These are phyloP conservation scores for Colletotrichum sp. DNA, from an alignment of 2,329 filamentous ascomycete genomes.

Conservation along the genomic window DNA sequence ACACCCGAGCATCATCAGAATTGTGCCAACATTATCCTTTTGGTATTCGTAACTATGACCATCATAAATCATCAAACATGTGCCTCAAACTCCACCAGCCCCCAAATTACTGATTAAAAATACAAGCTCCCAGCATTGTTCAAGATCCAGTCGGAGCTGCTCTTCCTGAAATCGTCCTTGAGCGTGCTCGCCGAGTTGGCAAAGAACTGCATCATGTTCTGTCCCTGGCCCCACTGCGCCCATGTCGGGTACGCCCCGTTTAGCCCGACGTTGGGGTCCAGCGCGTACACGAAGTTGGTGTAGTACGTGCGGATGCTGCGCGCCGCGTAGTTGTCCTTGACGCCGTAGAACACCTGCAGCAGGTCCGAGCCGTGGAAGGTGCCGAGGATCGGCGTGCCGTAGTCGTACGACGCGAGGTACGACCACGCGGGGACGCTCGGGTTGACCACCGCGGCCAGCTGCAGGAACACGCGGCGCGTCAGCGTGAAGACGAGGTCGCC, in stretches of 20 bases:
- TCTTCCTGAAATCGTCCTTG: slow-evolving; percentile 43
- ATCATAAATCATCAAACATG: neutral
- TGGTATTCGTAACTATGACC: neutral
- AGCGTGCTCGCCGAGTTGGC: slow-evolving; percentile 33
- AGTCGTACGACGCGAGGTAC: slow-evolving; percentile 76
- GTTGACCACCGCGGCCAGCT: slow-evolving; percentile 38
- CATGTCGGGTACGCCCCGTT: slow-evolving; percentile 39
- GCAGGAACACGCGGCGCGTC: slow-evolving; percentile 48
- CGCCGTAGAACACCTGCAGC: slow-evolving; percentile 64
- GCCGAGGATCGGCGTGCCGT: slow-evolving; percentile 74
- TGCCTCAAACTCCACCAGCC: too few relatives aligned
- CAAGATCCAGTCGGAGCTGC: slow-evolving; percentile 27
- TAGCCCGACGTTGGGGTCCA: slow-evolving; percentile 70
- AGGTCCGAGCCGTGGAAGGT: slow-evolving; percentile 79
- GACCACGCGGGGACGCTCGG: slow-evolving; percentile 70
- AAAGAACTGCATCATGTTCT: slow-evolving; percentile 57
- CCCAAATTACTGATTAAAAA: neutral
- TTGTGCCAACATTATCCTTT: neutral
- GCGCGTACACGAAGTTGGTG: slow-evolving; percentile 71
- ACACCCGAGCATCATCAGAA: neutral
- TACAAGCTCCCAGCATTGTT: slow-evolving; percentile 15
- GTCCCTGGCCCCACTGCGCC: slow-evolving; percentile 48
- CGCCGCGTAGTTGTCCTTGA: slow-evolving; percentile 36
- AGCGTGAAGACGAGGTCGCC: slow-evolving; percentile 65
- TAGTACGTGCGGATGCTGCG: slow-evolving; percentile 64